Evolutionary conservation across 768 basidiomycete genomes (phyloP), one percentile per base, ranked within the genome.

Genomic region (Tulasnella sp.): DNA sequence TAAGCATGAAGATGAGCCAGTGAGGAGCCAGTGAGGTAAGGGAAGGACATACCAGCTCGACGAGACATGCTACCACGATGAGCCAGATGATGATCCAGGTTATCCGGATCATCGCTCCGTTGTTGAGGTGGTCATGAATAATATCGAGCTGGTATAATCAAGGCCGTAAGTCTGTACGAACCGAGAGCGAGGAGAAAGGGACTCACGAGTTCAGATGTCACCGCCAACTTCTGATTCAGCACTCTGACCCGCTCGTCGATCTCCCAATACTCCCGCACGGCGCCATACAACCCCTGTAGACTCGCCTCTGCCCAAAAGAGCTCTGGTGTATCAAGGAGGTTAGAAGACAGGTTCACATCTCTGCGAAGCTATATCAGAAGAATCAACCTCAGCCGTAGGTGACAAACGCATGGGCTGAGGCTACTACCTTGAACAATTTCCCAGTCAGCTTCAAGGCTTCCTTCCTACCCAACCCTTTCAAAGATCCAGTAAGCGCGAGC

Each of bases 221-320:
- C 86, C 3, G 81, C 84, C 38, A 96, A 72, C 64, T 89, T 86
- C 69, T 95, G 93, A 68, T 94, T 95, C 64, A 97, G 71, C 10
- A 84, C 86, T 68, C 85, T 80, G 29, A 94, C 91, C 34, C 94
- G 72, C 3, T 78, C 81, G 34, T 80, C 82, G 54, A 96, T 91
- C 71, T 97, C 94, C 79, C 96, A 90, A 68, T 97, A 97, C 65
- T 93, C 93, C 59, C 91, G 76, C 49, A 94, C 91, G 0, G 92
- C 91, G 65, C 92, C 89, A 68, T 97, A 97, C 34, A 97, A 71
- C 27, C 83, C 86, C 66, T 87, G 86, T 65, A 95, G 73, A 64
- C 86, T 92, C 10, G 91, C 92, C 68, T 95, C 93, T 53, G 83
- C 85, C 94, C 93, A 96, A 71, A 97, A 97, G 48, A 97, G 72